A percentile compares a stretch with the other conserved stretches of the same genome.
Evolutionary conservation across 2,329 filamentous ascomycete genomes (phyloP).

Genomic region (Emericellopsis atlantica): DNA sequence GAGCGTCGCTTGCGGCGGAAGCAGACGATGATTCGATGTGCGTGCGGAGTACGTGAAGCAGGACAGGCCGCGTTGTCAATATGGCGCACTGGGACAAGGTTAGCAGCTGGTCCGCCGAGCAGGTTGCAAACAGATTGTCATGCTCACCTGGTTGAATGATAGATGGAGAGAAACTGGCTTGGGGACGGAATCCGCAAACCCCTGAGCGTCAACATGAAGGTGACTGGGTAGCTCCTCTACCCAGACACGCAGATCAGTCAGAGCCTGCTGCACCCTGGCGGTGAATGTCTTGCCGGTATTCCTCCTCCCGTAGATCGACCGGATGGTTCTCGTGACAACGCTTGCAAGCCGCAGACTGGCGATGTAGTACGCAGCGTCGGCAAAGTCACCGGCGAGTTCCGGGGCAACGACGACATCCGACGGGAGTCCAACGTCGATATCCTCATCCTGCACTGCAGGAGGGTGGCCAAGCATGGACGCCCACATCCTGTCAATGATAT

Average conservation of each 20-base stretch:
- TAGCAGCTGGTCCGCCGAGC: not conserved
- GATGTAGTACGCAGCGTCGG: conserved; percentile 15
- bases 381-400: conserved; percentile 13
- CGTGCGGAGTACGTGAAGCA: conserved; percentile 18
- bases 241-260: conserved; percentile 16
- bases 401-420: conserved; percentile 16
- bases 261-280: conserved; percentile 16
- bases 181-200: conserved; percentile 6
- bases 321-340: conserved; percentile 13
- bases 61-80: conserved; percentile 18
- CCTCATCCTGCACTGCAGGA: conserved; percentile 31
- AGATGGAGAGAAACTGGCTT: conserved; percentile 19
- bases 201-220: conserved; percentile 13
- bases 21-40: conserved; percentile 11
- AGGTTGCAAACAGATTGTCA: rapidly evolving
- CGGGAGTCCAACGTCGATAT: conserved; percentile 30
- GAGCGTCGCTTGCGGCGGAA: conserved; percentile 6
- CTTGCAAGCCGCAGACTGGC: conserved; percentile 25
- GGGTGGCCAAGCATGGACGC: conserved; percentile 34
- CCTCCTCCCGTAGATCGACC: conserved; percentile 18
- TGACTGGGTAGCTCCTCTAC: conserved; percentile 15
- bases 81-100: conserved; percentile 14
- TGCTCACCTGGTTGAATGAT: conserved; percentile 15
- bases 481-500: conserved; percentile 32
- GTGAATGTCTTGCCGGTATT: conserved; percentile 9